phyloP scores from a whole-genome alignment of 352 stramenopile species.

The Globisporangium camurandrum region DNA sequence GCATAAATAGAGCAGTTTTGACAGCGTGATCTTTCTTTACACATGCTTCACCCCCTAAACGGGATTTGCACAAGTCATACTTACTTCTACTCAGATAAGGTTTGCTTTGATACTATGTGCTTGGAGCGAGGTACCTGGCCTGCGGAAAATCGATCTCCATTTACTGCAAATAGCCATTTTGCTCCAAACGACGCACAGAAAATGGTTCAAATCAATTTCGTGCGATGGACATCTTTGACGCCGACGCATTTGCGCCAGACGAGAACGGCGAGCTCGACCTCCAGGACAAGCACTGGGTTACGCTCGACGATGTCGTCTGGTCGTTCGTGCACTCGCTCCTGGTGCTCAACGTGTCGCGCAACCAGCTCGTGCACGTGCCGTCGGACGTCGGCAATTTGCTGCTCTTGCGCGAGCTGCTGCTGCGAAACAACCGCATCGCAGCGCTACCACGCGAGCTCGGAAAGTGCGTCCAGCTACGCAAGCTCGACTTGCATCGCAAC shows the following conservation, averaged over 20 bases:
- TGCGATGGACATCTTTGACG: constrained; percentile 68
- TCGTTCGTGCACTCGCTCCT: constrained; percentile 52
- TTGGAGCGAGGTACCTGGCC: too few relatives aligned
- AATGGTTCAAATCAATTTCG: neutral
- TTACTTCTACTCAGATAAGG: too few relatives aligned
- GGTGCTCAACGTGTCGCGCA: constrained; percentile 59
- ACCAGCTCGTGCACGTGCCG: constrained; percentile 61
- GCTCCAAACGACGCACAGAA: neutral
- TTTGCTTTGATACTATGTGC: too few relatives aligned
- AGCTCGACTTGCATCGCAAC: constrained; percentile 60
- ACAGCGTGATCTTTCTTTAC: too few relatives aligned
- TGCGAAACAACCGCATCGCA: constrained; percentile 53
- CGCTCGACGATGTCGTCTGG: constrained; percentile 74
- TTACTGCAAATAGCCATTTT: too few relatives aligned
- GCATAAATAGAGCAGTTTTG: too few relatives aligned
- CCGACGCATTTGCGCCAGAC: constrained; percentile 50
- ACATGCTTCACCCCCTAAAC: too few relatives aligned
- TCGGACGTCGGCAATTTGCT: constrained; percentile 52
- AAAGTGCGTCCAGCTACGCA: constrained; percentile 56
- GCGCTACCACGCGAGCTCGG: constrained; percentile 46
- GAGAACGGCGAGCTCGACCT: constrained; percentile 66
- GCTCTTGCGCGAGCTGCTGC: constrained; percentile 52
- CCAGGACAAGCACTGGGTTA: constrained; percentile 75
- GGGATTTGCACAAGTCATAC: too few relatives aligned
- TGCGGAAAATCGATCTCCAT: too few relatives aligned